Conservation (phyloP, 2,329 filamentous ascomycete species). For the Botryotinia convoluta region DNA sequence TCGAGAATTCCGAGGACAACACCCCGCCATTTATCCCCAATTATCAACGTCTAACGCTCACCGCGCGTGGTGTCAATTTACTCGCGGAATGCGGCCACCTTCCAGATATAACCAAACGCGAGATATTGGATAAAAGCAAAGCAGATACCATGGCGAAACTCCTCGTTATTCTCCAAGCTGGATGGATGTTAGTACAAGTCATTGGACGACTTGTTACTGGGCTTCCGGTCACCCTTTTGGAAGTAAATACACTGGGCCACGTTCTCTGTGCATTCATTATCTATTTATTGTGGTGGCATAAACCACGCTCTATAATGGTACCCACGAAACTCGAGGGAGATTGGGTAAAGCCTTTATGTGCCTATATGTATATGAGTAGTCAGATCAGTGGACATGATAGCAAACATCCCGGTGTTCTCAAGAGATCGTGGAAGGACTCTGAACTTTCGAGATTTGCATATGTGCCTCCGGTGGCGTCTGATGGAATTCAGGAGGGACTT, state of each 20-base stretch:
- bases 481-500: neutral
- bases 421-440: conserved; percentile 1
- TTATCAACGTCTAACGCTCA: neutral
- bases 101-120: conserved; percentile 2
- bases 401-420: conserved; percentile 24
- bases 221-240: conserved; percentile 32
- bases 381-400: conserved; percentile 28
- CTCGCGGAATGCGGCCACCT: conserved; percentile 1
- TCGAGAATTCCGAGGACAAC: neutral
- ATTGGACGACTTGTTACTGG: conserved; percentile 24
- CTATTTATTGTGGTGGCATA: conserved; percentile 24
- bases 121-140: conserved; percentile 35
- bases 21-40: neutral
- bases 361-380: conserved; percentile 25
- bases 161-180: conserved; percentile 32
- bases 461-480: neutral
- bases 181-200: conserved; percentile 31
- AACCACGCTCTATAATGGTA: conserved; percentile 20
- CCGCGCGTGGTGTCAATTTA: neutral
- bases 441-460: neutral
- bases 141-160: conserved; percentile 32
- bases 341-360: conserved; percentile 19
- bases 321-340: conserved; percentile 20
- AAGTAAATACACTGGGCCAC: conserved; percentile 35
- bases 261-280: conserved; percentile 25